Conservation (phyloP, 2,329 filamentous ascomycete genomes). For the Colletotrichum ledebouriae region DNA sequence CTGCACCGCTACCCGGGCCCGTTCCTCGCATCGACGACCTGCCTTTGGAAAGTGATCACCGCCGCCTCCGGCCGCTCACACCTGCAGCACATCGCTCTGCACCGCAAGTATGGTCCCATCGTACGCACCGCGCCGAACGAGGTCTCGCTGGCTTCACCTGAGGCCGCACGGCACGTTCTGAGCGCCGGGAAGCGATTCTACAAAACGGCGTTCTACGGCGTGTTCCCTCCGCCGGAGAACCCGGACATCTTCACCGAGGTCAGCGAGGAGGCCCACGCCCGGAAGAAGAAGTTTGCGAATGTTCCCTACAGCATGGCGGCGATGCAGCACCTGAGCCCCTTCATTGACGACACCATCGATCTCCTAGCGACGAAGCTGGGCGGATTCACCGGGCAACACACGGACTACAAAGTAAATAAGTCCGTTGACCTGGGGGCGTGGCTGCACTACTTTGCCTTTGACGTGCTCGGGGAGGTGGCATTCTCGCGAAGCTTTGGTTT, state of each 20-base stretch:
- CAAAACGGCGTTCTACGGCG: constrained; percentile 66
- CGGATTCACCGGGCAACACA: constrained; percentile 48
- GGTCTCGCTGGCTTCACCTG: constrained; percentile 55
- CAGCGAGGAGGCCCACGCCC: constrained; percentile 66
- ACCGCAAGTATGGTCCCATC: constrained; percentile 51
- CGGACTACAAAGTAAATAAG: constrained; percentile 28
- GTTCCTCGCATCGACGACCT: constrained; percentile 68
- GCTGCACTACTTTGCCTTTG: constrained; percentile 53
- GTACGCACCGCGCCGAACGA: constrained; percentile 51
- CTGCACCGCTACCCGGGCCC: constrained; percentile 81
- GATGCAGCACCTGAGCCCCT: constrained; percentile 65
- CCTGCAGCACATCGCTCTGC: constrained; percentile 57
- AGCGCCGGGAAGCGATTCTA: constrained; percentile 65
- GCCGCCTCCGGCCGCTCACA: constrained; percentile 56
- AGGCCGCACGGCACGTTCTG: constrained; percentile 54
- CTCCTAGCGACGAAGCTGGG: constrained; percentile 59
- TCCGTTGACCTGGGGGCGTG: constrained; percentile 61
- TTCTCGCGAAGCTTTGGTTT: constrained; percentile 68
- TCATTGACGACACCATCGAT: constrained; percentile 66
- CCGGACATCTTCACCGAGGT: constrained; percentile 71
- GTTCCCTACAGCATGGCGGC: constrained; percentile 66
- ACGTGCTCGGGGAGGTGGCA: constrained; percentile 65
- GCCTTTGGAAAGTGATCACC: constrained; percentile 59
- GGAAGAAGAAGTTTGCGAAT: constrained; percentile 67
- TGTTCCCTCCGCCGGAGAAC: constrained; percentile 69